A percentile compares a stretch with the other conserved stretches of the same genome.
Evolutionary conservation across 2,329 filamentous ascomycete genomes (phyloP).

Genomic region (Mollisia scopiformis): DNA sequence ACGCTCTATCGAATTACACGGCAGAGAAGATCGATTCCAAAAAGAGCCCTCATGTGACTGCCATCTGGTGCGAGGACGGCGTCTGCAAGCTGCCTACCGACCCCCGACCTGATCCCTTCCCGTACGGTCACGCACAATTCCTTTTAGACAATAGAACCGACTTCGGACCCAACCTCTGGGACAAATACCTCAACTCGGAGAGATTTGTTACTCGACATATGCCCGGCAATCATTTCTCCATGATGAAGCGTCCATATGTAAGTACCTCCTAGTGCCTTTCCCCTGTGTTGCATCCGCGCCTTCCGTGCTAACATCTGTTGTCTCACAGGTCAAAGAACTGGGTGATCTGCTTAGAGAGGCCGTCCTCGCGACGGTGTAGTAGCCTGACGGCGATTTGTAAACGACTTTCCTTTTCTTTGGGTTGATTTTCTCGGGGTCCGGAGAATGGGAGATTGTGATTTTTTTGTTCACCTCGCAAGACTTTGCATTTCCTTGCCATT

Average conservation of each 20-base stretch:
- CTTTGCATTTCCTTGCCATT: too few relatives aligned
- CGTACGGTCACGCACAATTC: slow-evolving; percentile 66
- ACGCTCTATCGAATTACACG: slow-evolving; percentile 70
- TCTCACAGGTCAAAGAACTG: slow-evolving; percentile 4
- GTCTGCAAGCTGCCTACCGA: slow-evolving; percentile 70
- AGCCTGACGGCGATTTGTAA: neutral
- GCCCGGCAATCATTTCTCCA: slow-evolving; percentile 75
- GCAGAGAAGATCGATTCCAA: slow-evolving; percentile 63
- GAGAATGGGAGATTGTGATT: neutral
- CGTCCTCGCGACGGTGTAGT: slow-evolving; percentile 3
- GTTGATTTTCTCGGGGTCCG: neutral
- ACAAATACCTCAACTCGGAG: slow-evolving; percentile 61
- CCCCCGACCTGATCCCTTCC: slow-evolving; percentile 64
- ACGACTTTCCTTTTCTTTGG: neutral
- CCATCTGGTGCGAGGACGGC: slow-evolving; percentile 75
- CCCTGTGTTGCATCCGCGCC: neutral
- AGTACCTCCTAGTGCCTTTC: too few relatives aligned
- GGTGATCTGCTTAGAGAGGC: slow-evolving; percentile 12
- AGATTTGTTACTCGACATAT: slow-evolving; percentile 69
- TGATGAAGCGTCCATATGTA: slow-evolving; percentile 68
- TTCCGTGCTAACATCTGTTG: neutral
- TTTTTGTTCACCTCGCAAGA: too few relatives aligned
- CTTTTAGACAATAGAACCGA: slow-evolving; percentile 73
- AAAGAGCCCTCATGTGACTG: slow-evolving; percentile 62
- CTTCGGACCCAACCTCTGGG: slow-evolving; percentile 72